phyloP scores from a whole-genome alignment of 352 stramenopile genomes.

The Phytopythium litorale region DNA sequence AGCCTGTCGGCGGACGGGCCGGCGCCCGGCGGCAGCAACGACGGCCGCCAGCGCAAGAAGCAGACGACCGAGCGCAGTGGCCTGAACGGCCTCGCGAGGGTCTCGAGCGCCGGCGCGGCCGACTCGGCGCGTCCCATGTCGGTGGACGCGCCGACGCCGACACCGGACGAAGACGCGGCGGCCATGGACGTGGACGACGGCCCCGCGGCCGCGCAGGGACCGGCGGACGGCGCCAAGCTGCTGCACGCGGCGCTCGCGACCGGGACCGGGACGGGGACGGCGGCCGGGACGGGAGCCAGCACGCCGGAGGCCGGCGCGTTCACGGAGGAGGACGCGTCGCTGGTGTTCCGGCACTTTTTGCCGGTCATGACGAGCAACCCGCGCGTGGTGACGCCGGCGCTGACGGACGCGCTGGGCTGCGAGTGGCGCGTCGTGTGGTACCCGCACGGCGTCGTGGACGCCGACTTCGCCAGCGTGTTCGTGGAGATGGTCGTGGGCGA shows the following conservation, averaged over 20 bases:
- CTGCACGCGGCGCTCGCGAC: slow-evolving; percentile 6
- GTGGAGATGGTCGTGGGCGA: slow-evolving; percentile 42
- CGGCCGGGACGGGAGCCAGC: too few relatives aligned
- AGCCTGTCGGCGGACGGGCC: slow-evolving; percentile 16
- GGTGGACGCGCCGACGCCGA: slow-evolving; percentile 5
- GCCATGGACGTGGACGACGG: slow-evolving; percentile 10
- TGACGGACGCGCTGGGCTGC: slow-evolving; percentile 33
- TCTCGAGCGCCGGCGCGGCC: too few relatives aligned
- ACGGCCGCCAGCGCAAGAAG: slow-evolving; percentile 27
- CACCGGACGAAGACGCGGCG: slow-evolving; percentile 4
- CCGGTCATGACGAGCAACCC: slow-evolving; percentile 36
- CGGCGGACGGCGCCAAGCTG: slow-evolving; percentile 10
- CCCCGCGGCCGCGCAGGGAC: too few relatives aligned
- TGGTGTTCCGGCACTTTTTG: slow-evolving; percentile 36
- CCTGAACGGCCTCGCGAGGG: not conserved
- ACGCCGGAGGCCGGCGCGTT: not conserved
- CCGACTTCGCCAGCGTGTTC: slow-evolving; percentile 49
- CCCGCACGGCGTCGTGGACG: slow-evolving; percentile 37
- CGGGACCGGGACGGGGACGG: not conserved
- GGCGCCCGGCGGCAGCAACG: slow-evolving; percentile 2
- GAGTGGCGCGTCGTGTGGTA: slow-evolving; percentile 70
- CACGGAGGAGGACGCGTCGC: slow-evolving; percentile 5
- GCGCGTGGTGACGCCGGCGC: slow-evolving; percentile 21
- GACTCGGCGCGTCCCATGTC: slow-evolving; percentile 6
- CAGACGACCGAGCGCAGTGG: slow-evolving; percentile 7